Evolutionary conservation across 306 rosid genomes (phyloP).

Genomic region (Lathyrus sativus): DNA sequence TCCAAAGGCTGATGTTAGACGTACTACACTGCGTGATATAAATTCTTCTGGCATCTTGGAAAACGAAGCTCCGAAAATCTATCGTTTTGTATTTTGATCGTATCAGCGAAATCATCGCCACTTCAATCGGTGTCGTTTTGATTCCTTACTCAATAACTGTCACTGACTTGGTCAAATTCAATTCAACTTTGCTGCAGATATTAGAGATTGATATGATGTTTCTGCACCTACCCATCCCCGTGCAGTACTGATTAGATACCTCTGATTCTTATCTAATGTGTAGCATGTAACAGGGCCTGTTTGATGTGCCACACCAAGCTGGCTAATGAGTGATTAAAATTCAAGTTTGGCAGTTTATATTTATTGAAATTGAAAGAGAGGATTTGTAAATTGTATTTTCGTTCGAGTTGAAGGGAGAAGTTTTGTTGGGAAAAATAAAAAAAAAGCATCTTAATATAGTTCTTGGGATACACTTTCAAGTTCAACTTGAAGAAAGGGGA

Average conservation of each 20-base stretch:
- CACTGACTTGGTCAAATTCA: conserved; percentile 53
- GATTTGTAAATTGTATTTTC: conserved; percentile 16
- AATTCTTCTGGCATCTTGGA: too few relatives aligned
- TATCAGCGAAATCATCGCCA: conserved; percentile 6
- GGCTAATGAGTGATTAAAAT: conserved; percentile 15
- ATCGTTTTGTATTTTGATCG: conserved; percentile 23
- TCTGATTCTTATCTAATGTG: conserved; percentile 29
- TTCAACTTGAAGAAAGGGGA: conserved; percentile 48
- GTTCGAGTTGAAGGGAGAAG: conserved; percentile 38
- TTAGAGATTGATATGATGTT: conserved; percentile 31
- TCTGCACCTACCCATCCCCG: conserved; percentile 12
- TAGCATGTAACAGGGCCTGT: conserved; percentile 23
- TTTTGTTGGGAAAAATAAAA: conserved; percentile 18
- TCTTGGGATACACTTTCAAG: conserved; percentile 41
- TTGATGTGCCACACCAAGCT: conserved; percentile 32
- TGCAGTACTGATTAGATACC: conserved; percentile 13
- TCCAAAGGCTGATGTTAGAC: too few relatives aligned
- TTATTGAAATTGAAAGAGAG: conserved; percentile 33
- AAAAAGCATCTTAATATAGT: conserved; percentile 35
- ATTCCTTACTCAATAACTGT: conserved; percentile 11
- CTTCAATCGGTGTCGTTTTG: conserved; percentile 50
- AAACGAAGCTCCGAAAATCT: not conserved
- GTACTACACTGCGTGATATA: too few relatives aligned
- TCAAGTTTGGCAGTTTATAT: conserved; percentile 23
- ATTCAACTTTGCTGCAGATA: conserved; percentile 50